These are phyloP conservation scores for Symbiodinium natans DNA, from an alignment of 73 alveolate genomes.

Conservation along the genomic window DNA sequence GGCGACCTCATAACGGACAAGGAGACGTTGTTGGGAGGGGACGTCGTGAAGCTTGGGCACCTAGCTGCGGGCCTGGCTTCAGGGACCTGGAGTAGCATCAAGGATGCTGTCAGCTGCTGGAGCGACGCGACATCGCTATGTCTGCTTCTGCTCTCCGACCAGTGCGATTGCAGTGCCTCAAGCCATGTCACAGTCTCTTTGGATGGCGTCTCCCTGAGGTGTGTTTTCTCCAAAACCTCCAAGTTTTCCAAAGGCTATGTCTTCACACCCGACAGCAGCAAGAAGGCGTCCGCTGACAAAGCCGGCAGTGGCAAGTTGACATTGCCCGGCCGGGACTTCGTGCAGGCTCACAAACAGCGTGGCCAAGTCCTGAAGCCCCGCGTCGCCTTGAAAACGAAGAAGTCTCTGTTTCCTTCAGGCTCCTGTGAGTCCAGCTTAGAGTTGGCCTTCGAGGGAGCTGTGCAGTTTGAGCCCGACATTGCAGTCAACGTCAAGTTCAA, in stretches of 20 bases:
- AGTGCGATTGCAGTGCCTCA: background rate
- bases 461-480: background rate
- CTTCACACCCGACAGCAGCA: background rate
- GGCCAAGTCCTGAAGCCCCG: too few relatives aligned
- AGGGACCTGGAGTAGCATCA: background rate
- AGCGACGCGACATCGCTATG: background rate
- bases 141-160: background rate
- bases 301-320: background rate
- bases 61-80: too few relatives aligned
- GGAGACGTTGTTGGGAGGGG: too few relatives aligned
- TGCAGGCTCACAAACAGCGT: background rate
- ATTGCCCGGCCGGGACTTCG: background rate
- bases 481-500: background rate
- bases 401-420: background rate
- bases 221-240: background rate
- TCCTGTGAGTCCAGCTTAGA: background rate
- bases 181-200: background rate
- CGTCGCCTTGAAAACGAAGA: background rate
- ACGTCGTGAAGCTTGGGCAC: too few relatives aligned
- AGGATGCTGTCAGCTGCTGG: background rate
- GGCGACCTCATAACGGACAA: too few relatives aligned
- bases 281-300: background rate
- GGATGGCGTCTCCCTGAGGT: background rate
- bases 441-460: background rate
- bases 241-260: background rate